A percentile compares a stretch with the other conserved stretches of the same genome.
phyloP scores from a whole-genome alignment of 805 yeast genomes.

The Candida xyloterini region DNA sequence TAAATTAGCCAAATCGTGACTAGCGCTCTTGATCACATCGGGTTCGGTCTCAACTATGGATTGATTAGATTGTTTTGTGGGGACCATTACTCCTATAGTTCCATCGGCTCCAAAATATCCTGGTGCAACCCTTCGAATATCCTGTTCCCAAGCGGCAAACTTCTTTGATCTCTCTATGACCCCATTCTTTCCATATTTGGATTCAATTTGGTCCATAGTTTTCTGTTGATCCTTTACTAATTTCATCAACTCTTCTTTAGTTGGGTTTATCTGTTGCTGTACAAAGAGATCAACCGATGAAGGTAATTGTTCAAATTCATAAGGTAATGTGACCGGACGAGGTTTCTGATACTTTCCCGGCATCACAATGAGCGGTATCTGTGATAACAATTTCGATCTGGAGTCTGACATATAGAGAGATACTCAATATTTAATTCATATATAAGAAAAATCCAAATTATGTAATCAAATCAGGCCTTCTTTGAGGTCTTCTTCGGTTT shows the following conservation, averaged over 20 bases:
- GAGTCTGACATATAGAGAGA: slow-evolving; percentile 7
- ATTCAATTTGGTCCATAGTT: slow-evolving; percentile 3
- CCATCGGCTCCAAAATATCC: slow-evolving; percentile 29
- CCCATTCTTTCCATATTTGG: slow-evolving; percentile 3
- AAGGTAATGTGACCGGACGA: slow-evolving; percentile 26
- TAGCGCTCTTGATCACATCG: background rate
- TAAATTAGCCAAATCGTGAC: slow-evolving; percentile 4
- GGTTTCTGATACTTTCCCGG: slow-evolving; percentile 27
- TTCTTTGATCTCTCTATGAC: background rate
- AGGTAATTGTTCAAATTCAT: slow-evolving; percentile 20
- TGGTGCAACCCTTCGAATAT: slow-evolving; percentile 23
- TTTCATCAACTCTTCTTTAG: slow-evolving; percentile 5
- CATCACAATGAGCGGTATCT: slow-evolving; percentile 27
- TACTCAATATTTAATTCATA: too few species aligned
- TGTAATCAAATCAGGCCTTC: slow-evolving; percentile 11
- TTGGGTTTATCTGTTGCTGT: slow-evolving; percentile 4
- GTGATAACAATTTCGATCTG: slow-evolving; percentile 23
- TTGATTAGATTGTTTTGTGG: slow-evolving; percentile 15
- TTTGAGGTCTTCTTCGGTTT: slow-evolving; percentile 23
- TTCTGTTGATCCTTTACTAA: slow-evolving; percentile 6
- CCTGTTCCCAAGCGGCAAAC: slow-evolving; percentile 25
- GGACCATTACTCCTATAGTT: slow-evolving; percentile 23
- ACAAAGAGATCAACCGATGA: slow-evolving; percentile 10
- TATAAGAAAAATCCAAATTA: too few species aligned
- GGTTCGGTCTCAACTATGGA: background rate